Evolutionary conservation across 176 grass and related monocot genomes (phyloP).

Genomic region (Juncus effusus): DNA sequence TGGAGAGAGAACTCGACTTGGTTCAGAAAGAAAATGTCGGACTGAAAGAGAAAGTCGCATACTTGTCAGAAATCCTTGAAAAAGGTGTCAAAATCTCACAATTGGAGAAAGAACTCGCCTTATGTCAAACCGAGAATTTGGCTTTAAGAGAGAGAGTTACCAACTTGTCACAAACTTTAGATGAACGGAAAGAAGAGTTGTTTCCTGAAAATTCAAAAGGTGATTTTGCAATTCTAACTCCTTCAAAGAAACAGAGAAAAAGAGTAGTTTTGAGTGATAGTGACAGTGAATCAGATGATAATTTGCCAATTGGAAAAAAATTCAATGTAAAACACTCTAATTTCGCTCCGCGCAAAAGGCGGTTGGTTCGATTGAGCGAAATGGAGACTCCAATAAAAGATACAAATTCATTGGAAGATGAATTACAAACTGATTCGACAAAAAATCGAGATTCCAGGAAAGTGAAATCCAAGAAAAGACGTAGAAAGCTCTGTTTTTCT

Average conservation of each 20-base stretch:
- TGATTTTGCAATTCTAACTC: not conserved
- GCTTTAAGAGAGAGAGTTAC: conserved; percentile 8
- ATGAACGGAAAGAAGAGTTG: conserved; percentile 8
- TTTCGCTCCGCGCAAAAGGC: conserved; percentile 21
- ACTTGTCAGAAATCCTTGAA: conserved; percentile 12
- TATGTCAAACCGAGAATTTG: conserved; percentile 9
- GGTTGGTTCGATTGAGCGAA: conserved; percentile 28
- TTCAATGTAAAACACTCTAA: conserved; percentile 21
- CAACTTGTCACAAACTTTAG: conserved; percentile 12
- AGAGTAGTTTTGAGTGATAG: conserved; percentile 33
- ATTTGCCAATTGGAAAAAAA: conserved; percentile 31
- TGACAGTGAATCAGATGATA: conserved; percentile 40
- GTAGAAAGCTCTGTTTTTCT: conserved; percentile 18
- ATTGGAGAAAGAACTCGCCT: conserved; percentile 10
- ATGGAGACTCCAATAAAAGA: conserved; percentile 1
- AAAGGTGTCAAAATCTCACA: not conserved
- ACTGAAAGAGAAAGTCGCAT: conserved; percentile 7
- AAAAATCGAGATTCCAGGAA: conserved; percentile 5
- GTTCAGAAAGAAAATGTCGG: conserved; percentile 6
- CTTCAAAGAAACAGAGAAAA: conserved; percentile 29
- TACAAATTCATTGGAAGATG: no score
- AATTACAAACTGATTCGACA: not conserved
- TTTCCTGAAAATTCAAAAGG: not conserved
- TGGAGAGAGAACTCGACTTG: conserved; percentile 19
- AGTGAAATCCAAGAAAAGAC: conserved; percentile 12